Conservation (phyloP, 345 rosid species). For the Isatis tinctoria region DNA sequence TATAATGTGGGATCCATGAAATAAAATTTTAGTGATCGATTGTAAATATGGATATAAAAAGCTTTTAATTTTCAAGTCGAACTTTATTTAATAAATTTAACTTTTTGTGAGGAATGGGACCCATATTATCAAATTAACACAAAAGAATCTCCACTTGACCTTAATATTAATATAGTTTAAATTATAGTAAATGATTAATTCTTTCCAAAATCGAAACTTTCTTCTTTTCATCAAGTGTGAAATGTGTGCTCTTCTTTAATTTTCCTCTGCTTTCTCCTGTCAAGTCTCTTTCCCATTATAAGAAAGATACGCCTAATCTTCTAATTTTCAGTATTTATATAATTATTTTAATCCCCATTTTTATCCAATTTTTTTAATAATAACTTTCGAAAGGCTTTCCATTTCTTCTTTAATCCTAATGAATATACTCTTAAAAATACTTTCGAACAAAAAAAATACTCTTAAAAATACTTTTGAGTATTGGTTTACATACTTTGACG, state of each 20-base stretch:
- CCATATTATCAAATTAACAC: slow-evolving; percentile 3
- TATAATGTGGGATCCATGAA: slow-evolving; percentile 26
- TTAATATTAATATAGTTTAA: slow-evolving; percentile 5
- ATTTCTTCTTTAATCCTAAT: not conserved
- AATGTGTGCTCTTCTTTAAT: slow-evolving; percentile 28
- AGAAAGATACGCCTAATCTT: slow-evolving; percentile 25
- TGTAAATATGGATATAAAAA: not conserved
- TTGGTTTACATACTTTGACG: too few relatives aligned
- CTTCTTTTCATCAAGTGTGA: slow-evolving; percentile 26
- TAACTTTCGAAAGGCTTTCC: not conserved
- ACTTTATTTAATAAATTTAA: not conserved
- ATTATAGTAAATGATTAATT: not conserved
- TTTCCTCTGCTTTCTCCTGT: slow-evolving; percentile 22
- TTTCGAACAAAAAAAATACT: too few relatives aligned
- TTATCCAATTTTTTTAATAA: not conserved
- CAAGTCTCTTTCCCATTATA: slow-evolving; percentile 29
- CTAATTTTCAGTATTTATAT: not conserved
- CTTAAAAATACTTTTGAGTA: too few relatives aligned
- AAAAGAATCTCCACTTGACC: slow-evolving; percentile 34
- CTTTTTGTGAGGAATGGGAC: slow-evolving; percentile 13
- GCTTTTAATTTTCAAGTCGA: not conserved
- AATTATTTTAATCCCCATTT: not conserved
- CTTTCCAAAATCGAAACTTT: not conserved
- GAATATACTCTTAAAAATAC: not conserved
- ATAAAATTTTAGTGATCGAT: not conserved